Conservation (phyloP, 2,329 filamentous ascomycete genomes). For the Ceratocystis harringtonii region DNA sequence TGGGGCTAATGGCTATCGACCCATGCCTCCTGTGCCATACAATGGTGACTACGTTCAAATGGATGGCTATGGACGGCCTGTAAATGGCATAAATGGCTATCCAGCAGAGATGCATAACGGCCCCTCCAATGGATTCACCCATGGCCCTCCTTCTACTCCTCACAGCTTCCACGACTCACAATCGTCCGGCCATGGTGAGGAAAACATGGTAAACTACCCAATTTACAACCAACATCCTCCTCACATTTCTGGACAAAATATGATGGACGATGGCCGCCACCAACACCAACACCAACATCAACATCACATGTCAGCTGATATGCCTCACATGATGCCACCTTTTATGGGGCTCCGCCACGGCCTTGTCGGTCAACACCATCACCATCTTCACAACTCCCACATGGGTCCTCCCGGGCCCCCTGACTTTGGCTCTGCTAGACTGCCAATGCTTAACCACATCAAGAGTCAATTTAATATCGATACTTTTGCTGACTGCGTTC, state of each 20-base stretch:
- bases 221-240: slow-evolving; percentile 6
- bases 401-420: slow-evolving; percentile 25
- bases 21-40: slow-evolving; percentile 26
- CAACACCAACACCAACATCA: slow-evolving; percentile 11
- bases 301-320: slow-evolving; percentile 21
- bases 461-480: slow-evolving; percentile 25
- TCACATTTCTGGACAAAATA: slow-evolving; percentile 19
- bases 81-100: slow-evolving; percentile 24
- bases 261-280: slow-evolving; percentile 23
- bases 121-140: slow-evolving; percentile 17
- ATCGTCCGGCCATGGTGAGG: slow-evolving; percentile 36
- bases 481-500: slow-evolving; percentile 28
- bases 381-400: slow-evolving; percentile 19
- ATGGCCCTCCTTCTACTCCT: slow-evolving; percentile 40
- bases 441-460: slow-evolving; percentile 26
- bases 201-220: slow-evolving; percentile 22
- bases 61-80: slow-evolving; percentile 27
- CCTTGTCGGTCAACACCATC: slow-evolving; percentile 21
- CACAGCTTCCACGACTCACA: slow-evolving; percentile 48
- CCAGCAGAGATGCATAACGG: slow-evolving; percentile 12
- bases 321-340: slow-evolving; percentile 24
- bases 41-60: slow-evolving; percentile 26
- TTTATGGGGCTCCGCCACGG: slow-evolving; percentile 22
- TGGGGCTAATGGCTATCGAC: slow-evolving; percentile 22
- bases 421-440: slow-evolving; percentile 35